Conservation (phyloP, 2,329 filamentous ascomycete species). For the Diaporthe helianthi region DNA sequence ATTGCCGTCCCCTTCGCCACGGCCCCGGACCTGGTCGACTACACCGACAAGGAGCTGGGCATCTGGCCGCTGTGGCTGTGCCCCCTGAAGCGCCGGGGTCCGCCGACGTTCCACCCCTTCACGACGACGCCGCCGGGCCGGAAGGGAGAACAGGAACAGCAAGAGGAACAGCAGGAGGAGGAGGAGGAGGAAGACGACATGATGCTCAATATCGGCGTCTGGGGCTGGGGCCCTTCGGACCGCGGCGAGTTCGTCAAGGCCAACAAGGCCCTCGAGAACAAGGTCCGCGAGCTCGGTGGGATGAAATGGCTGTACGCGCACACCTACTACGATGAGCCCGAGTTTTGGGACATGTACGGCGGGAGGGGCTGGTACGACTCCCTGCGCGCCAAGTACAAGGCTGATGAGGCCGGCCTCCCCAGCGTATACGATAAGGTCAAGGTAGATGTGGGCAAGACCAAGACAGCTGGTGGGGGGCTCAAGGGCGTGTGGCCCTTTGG, state of each 20-base stretch:
- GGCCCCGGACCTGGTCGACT: constrained; percentile 61
- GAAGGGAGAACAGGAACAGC: not conserved
- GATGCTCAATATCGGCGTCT: constrained; percentile 74
- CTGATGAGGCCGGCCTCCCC: constrained; percentile 59
- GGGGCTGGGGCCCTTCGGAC: constrained; percentile 74
- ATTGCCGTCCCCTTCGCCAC: constrained; percentile 63
- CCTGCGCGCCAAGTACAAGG: constrained; percentile 68
- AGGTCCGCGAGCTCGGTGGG: constrained; percentile 73
- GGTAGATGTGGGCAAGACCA: constrained; percentile 48
- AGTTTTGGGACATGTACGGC: constrained; percentile 73
- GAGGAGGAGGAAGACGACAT: constrained; percentile 40
- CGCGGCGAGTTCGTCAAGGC: constrained; percentile 67
- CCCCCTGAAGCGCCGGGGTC: constrained; percentile 55
- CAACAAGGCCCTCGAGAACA: constrained; percentile 75
- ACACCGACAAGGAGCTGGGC: constrained; percentile 55
- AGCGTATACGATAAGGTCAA: constrained; percentile 75
- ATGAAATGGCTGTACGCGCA: constrained; percentile 91
- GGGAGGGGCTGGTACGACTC: constrained; percentile 65
- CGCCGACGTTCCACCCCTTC: constrained; percentile 64
- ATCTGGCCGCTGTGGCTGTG: constrained; percentile 70
- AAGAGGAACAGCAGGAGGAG: constrained; percentile 34
- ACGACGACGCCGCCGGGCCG: constrained; percentile 45
- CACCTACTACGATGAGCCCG: constrained; percentile 77
- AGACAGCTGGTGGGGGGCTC: constrained; percentile 49
- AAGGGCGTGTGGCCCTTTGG: constrained; percentile 62